Percentiles rank a stretch among this genome's conserved stretches.
phyloP scores from a whole-genome alignment of 495 filamentous ascomycete genomes.

The Rhypophila decipiens region DNA sequence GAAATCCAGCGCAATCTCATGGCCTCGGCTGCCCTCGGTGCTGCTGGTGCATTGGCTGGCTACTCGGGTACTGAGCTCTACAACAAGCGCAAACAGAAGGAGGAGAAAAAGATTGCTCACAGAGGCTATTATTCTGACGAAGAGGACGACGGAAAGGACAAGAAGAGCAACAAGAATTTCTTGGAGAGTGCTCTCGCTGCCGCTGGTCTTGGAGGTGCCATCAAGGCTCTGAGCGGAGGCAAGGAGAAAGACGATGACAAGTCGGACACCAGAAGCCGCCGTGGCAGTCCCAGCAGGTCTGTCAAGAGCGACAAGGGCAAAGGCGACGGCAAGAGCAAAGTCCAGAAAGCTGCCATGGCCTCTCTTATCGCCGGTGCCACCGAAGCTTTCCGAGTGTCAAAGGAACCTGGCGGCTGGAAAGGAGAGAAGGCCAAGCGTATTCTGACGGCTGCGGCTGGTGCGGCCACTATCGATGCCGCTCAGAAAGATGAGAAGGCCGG shows the following conservation, averaged over 20 bases:
- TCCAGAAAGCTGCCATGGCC: constrained; percentile 79
- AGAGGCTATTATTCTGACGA: constrained; percentile 47
- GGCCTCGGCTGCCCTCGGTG: constrained; percentile 47
- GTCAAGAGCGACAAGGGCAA: constrained; percentile 39
- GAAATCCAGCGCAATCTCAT: constrained; percentile 45
- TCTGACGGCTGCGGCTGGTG: constrained; percentile 77
- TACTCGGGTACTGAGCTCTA: constrained; percentile 50
- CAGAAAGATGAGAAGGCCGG: constrained; percentile 64
- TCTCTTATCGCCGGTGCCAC: constrained; percentile 79
- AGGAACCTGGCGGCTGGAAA: constrained; percentile 76
- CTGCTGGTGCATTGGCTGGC: constrained; percentile 47
- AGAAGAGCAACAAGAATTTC: constrained; percentile 60
- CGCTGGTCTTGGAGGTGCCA: constrained; percentile 60
- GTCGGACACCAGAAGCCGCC: constrained; percentile 44
- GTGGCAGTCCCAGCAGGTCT: constrained; percentile 48
- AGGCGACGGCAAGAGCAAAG: constrained; percentile 52
- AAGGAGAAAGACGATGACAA: constrained; percentile 42
- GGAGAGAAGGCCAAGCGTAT: constrained; percentile 83
- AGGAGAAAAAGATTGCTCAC: constrained; percentile 37
- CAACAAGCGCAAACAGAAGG: constrained; percentile 43
- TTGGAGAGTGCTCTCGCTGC: constrained; percentile 63
- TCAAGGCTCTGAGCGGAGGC: constrained; percentile 43
- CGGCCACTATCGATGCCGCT: constrained; percentile 76
- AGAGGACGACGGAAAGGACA: constrained; percentile 41
- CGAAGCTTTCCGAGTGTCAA: constrained; percentile 81